These are phyloP conservation scores for Ilyonectria sp. DNA, from an alignment of 2,329 filamentous ascomycete species.

Conservation along the genomic window DNA sequence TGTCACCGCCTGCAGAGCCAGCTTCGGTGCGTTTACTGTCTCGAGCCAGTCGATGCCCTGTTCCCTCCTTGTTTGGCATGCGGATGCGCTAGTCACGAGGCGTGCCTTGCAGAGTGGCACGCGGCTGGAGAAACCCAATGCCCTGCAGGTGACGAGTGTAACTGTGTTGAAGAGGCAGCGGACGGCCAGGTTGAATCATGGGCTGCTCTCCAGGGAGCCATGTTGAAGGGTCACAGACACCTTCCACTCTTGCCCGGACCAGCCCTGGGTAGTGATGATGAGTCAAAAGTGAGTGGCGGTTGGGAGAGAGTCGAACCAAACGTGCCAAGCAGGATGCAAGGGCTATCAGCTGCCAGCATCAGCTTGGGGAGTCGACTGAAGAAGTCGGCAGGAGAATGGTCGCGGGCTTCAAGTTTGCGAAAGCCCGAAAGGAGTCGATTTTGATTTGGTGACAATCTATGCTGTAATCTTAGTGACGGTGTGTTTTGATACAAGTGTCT, in stretches of 20 bases:
- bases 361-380: slow-evolving; percentile 65
- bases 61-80: slow-evolving; percentile 75
- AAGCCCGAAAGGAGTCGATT: slow-evolving; percentile 48
- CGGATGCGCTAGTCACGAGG: slow-evolving; percentile 73
- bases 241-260: slow-evolving; percentile 49
- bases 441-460: slow-evolving; percentile 25
- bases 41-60: slow-evolving; percentile 71
- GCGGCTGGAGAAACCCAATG: slow-evolving; percentile 70
- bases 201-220: slow-evolving; percentile 62
- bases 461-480: not conserved
- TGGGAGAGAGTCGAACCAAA: slow-evolving; percentile 49
- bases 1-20: slow-evolving; percentile 71
- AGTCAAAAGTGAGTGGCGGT: slow-evolving; percentile 42
- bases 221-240: slow-evolving; percentile 52
- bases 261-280: slow-evolving; percentile 50
- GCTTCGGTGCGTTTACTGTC: slow-evolving; percentile 74
- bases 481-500: slow-evolving; percentile 8
- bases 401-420: slow-evolving; percentile 59
- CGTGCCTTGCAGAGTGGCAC: slow-evolving; percentile 73
- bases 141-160: slow-evolving; percentile 76
- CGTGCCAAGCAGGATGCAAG: slow-evolving; percentile 42
- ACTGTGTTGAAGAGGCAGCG: slow-evolving; percentile 71
- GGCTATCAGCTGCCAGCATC: slow-evolving; percentile 58
- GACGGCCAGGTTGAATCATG: slow-evolving; percentile 74
- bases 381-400: slow-evolving; percentile 64